A percentile compares a stretch with the other conserved stretches of the same genome.
These are phyloP conservation scores for Colletotrichum lindemuthianum DNA, from an alignment of 2,329 filamentous ascomycete genomes.

Conservation along the genomic window DNA sequence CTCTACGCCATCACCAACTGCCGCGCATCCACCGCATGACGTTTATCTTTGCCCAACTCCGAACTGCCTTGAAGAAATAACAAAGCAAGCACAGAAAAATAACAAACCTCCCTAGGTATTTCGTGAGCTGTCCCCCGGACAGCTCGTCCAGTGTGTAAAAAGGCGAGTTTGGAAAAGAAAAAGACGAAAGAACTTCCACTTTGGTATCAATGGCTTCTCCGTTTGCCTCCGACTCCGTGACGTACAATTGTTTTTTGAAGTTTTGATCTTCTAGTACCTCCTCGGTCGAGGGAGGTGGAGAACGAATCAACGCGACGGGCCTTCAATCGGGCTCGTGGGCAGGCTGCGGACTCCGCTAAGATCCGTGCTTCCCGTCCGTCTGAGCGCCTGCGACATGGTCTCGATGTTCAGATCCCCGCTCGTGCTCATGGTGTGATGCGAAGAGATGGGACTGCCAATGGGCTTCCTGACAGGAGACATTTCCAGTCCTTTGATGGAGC, in stretches of 20 bases:
- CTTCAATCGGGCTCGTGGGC: conserved; percentile 67
- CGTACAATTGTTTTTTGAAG: conserved; percentile 19
- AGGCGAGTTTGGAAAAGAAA: conserved; percentile 3
- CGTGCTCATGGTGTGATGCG: conserved; percentile 58
- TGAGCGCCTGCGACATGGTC: conserved; percentile 90
- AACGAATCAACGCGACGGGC: conserved; percentile 22
- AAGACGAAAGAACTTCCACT: conserved; percentile 27
- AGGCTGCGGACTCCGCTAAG: conserved; percentile 67
- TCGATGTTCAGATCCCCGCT: conserved; percentile 85
- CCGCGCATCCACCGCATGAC: background rate
- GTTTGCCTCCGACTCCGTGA: conserved; percentile 35
- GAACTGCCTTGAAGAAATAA: background rate
- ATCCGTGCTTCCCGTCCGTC: conserved; percentile 86
- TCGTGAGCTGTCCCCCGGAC: conserved; percentile 3
- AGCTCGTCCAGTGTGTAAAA: conserved; percentile 4
- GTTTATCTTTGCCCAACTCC: conserved; percentile 27
- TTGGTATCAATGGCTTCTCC: conserved; percentile 36
- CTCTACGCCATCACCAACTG: background rate
- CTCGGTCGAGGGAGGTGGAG: background rate
- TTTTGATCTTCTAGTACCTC: background rate
- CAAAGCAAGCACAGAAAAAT: background rate
- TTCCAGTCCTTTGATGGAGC: conserved; percentile 79
- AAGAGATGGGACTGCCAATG: conserved; percentile 71
- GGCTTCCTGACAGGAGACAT: conserved; percentile 70
- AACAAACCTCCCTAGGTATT: background rate